Evolutionary conservation across 139 green algal genomes (phyloP), one percentile per base, ranked within the genome.

Genomic region (Closterium sp.): DNA sequence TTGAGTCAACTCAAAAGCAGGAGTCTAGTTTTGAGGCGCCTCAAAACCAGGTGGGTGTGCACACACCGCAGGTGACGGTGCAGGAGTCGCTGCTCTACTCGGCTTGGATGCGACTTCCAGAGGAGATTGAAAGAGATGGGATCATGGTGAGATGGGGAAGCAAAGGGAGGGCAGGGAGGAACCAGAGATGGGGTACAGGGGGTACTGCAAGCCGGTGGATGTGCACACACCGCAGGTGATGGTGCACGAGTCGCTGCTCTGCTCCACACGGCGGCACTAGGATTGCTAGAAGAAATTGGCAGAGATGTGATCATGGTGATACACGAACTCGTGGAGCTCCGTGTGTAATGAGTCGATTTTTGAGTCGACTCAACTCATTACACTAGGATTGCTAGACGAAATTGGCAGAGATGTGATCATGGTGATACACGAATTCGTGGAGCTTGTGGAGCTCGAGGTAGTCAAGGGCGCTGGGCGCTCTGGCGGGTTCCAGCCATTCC

Each of bases 251-350:
- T 94, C 94, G 2, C 93, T 97, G 8, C 16, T 91, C 34, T 97
- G 96, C 91, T 94, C 87, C n/a, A 96, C 97, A 0, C 89, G 94
- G 23, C 93, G 98, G 91, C 93, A n/a, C n/a, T n/a, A n/a, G n/a
- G 96, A 5, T 90, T 97, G 36, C 33, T 90, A 3, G 64, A 88
- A 31, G 83, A 86, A 9, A 33, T 86, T 2, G 30, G n/a, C n/a
- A 66, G 36, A 6, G 36, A 6, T 55, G 36, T 55, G 36, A 55
- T 55, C 6, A 10, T 66, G 43, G 43, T 66, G 43, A 66, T n/a
- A n/a, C n/a, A n/a, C n/a, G n/a, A n/a, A n/a, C n/a, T n/a, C n/a
- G 43, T 16, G 1, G 43, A 12, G 43, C 3, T 19, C 2, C 21
- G 43, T 66, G 43, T 25, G 6, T 21, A 33, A 10, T 66, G 4